Evolutionary conservation across 2,329 filamentous ascomycete species (phyloP).

Genomic region (Clonostachys solani): DNA sequence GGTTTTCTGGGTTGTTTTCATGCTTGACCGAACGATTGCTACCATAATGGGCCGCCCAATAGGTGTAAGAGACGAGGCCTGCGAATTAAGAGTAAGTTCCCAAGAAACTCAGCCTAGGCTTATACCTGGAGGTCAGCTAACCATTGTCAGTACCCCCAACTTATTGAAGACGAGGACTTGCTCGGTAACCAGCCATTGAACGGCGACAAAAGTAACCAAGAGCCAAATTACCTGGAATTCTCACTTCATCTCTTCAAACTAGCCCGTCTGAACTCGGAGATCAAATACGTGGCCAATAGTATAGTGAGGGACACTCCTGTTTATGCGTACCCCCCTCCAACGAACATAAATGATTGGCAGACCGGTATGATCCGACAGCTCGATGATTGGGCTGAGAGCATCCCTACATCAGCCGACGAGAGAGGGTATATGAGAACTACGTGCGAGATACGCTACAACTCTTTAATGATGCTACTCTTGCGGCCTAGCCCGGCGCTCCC

Average conservation of each 20-base stretch:
- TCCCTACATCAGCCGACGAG: constrained; percentile 17
- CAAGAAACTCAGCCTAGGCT: background rate
- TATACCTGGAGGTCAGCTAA: background rate
- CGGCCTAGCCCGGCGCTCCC: constrained; percentile 48
- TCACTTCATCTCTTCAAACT: constrained; percentile 44
- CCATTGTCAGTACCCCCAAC: background rate
- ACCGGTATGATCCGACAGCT: constrained; percentile 30
- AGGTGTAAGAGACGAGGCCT: constrained; percentile 49
- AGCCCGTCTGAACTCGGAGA: constrained; percentile 46
- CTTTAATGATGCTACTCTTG: constrained; percentile 41
- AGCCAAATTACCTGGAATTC: constrained; percentile 14
- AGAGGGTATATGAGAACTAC: constrained; percentile 18
- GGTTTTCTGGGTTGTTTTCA: constrained; percentile 51
- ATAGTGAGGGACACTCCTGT: constrained; percentile 38
- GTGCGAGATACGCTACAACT: constrained; percentile 41
- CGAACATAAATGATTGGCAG: constrained; percentile 41
- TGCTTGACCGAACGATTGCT: constrained; percentile 43
- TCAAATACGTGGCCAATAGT: constrained; percentile 53
- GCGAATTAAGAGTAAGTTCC: constrained; percentile 39
- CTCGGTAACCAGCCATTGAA: background rate
- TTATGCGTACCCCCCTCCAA: constrained; percentile 42
- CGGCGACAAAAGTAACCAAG: background rate
- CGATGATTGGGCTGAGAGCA: constrained; percentile 29
- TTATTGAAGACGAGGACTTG: background rate
- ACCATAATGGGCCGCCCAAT: constrained; percentile 55